Base-by-base conservation (phyloP, 176 grass and related monocot species). In the Thinopyrum elongatum region DNA sequence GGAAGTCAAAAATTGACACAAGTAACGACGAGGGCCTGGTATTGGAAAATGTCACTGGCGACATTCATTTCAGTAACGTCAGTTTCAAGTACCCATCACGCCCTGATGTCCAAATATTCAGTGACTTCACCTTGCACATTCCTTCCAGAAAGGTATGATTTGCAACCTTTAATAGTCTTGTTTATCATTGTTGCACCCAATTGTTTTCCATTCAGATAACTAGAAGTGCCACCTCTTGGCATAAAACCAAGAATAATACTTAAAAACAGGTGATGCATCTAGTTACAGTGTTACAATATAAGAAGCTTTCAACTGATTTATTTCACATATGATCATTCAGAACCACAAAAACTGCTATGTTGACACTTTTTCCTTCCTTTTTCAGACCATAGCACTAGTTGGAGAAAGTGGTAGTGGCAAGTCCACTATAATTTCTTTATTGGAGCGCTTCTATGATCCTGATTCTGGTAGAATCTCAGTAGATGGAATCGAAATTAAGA, bases 321-420 rank as follows among this genome's bases (percentile, higher is more conserved):
- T 84, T 70, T 79, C 8, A 80, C 11, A 44, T 70, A 12, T 72
- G 12, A 86, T 69, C 3, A 72, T 55, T 71, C 5, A 17, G 10
- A 62, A 82, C 27, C 22, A 70, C 47, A 71, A 4, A 33, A 82
- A 86, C 25, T 53, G n/a, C 49, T 79, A 4, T 65, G 51, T 79
- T 34, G 15, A n/a, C 83, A 83, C 19, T 21, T 33, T 82, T 82
- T 70, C 31, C 9, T 82, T 78, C 44, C 44, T 86, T 86, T 74
- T 87, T 42, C 19, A 93, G 94, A 95, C 91, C 34, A 60, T 91
- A 10, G 94, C 94, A 47, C 91, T 93, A 23, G 94, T 93, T 60
- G 94, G 94, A 76, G 91, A 93, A 81, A 95, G 94, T 1, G 94
- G 94, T 15, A 93, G 94, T 79, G 91, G 94, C 7, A 93, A 95